Percentiles rank a stretch among this genome's conserved stretches.
phyloP scores from a whole-genome alignment of 148 eudicot genomes.

The Salicornia ramosissima region DNA sequence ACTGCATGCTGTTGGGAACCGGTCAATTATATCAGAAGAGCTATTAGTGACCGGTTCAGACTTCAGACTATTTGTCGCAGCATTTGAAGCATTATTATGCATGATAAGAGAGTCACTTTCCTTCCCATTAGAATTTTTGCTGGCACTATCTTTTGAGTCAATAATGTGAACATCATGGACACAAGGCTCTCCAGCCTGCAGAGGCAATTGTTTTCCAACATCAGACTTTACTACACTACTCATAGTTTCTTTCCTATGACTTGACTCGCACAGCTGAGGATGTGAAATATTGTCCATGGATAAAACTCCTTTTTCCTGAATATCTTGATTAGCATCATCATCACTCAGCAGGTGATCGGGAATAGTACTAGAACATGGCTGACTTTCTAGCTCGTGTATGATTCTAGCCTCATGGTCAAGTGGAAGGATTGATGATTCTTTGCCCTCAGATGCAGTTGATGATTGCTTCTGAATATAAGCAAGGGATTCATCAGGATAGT shows the following conservation, averaged over 20 bases:
- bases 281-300: constrained; percentile 21
- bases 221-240: constrained; percentile 19
- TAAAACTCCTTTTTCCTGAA: constrained; percentile 46
- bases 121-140: constrained; percentile 15
- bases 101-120: constrained; percentile 10
- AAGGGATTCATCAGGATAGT: constrained; percentile 26
- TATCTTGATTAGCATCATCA: constrained; percentile 26
- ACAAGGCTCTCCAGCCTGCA: constrained; percentile 31
- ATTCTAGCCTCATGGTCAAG: constrained; percentile 23
- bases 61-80: constrained; percentile 17
- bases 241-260: constrained; percentile 11
- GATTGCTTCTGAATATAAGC: constrained; percentile 24
- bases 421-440: constrained; percentile 19
- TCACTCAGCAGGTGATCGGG: constrained; percentile 11
- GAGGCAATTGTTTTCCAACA: constrained; percentile 19
- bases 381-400: constrained; percentile 22
- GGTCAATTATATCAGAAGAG: constrained; percentile 33
- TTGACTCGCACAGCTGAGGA: constrained; percentile 20
- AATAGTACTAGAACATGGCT: constrained; percentile 16
- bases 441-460: constrained; percentile 5
- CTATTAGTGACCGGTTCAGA: constrained; percentile 25
- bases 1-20: constrained; percentile 43
- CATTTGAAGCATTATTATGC: constrained; percentile 18
- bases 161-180: constrained; percentile 75
- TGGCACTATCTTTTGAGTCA: constrained; percentile 28